Percentiles rank a stretch among this genome's conserved stretches.
Conservation (phyloP, 495 filamentous ascomycete species). For the Tuber borchii region DNA sequence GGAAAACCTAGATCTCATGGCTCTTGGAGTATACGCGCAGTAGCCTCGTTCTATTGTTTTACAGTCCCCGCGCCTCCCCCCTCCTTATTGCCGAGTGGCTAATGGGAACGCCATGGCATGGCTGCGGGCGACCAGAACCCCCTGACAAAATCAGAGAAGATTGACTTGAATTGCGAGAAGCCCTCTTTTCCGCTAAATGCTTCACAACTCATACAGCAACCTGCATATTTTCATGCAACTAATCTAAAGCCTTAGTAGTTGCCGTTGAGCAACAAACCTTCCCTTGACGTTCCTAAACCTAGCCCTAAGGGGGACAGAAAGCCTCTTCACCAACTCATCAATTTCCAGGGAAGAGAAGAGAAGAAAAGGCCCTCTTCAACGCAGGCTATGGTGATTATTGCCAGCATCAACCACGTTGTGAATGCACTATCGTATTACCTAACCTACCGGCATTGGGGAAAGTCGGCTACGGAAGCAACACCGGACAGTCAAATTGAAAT, state of each 20-base stretch:
- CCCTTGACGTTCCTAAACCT: neutral
- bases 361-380: neutral
- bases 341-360: neutral
- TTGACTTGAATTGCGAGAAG: neutral
- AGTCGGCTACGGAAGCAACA: neutral
- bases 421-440: neutral
- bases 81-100: neutral
- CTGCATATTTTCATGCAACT: neutral
- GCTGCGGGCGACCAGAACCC: neutral
- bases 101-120: no score
- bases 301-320: neutral
- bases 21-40: neutral
- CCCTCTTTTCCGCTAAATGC: neutral
- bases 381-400: neutral
- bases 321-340: neutral
- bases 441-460: neutral
- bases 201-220: neutral
- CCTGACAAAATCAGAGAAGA: neutral
- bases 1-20: neutral
- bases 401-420: neutral
- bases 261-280: neutral
- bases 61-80: neutral
- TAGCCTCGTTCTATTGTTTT: neutral
- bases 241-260: neutral
- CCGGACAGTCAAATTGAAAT: neutral